Percentiles rank a stretch among this genome's conserved stretches.
phyloP scores from a whole-genome alignment of 257 asterid species.

The Solanum verrucosum region DNA sequence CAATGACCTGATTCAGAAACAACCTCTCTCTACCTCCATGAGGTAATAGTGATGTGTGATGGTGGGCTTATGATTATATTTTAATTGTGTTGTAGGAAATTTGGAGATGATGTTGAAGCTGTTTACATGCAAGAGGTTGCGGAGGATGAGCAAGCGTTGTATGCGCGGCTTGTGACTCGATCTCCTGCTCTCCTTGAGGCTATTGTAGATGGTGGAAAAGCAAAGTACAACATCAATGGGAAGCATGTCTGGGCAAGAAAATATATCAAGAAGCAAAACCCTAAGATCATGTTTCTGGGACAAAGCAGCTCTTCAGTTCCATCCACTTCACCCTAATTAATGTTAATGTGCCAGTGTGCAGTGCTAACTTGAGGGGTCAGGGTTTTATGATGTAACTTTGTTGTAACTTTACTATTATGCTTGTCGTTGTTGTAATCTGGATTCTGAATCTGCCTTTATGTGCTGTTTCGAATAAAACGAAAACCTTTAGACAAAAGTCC shows the following conservation, averaged over 20 bases:
- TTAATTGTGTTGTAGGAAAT: conserved; percentile 23
- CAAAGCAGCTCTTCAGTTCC: neutral
- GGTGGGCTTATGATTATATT: neutral
- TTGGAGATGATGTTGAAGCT: conserved; percentile 61
- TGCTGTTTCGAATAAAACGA: neutral
- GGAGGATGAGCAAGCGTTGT: conserved; percentile 46
- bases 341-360: neutral
- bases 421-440: neutral
- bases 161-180: conserved; percentile 47
- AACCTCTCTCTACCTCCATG: neutral
- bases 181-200: conserved; percentile 17
- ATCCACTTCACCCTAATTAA: neutral
- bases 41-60: neutral
- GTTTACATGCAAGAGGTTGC: conserved; percentile 62
- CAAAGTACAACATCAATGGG: conserved; percentile 61
- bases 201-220: conserved; percentile 38
- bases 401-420: neutral
- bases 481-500: neutral
- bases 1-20: neutral
- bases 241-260: conserved; percentile 83
- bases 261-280: conserved; percentile 21
- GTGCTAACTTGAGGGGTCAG: neutral
- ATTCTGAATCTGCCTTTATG: neutral
- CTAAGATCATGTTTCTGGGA: neutral
- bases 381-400: neutral